Percentiles rank a stretch among this genome's conserved stretches.
phyloP scores from a whole-genome alignment of 768 basidiomycete species.

The Termitomyces sp. region DNA sequence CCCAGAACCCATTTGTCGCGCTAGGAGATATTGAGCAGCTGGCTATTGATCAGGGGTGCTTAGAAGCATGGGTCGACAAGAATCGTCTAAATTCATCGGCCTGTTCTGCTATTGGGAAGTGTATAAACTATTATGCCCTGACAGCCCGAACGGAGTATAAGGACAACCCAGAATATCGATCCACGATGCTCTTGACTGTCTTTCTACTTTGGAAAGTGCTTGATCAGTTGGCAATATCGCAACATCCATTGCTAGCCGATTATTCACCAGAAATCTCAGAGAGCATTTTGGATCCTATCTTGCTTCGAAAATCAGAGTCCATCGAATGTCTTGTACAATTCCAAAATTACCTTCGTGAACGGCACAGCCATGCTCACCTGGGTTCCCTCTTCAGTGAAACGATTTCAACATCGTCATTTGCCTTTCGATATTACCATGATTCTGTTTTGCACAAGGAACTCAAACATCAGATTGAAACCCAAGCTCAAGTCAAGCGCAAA shows the following conservation, averaged over 20 bases:
- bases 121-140: slow-evolving; percentile 21
- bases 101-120: slow-evolving; percentile 21
- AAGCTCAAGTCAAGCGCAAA: slow-evolving; percentile 17
- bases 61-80: slow-evolving; percentile 29
- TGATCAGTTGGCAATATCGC: slow-evolving; percentile 30
- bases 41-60: slow-evolving; percentile 17
- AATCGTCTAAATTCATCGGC: slow-evolving; percentile 14
- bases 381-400: slow-evolving; percentile 31
- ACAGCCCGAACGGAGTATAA: slow-evolving; percentile 24
- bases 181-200: slow-evolving; percentile 41
- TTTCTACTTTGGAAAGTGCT: slow-evolving; percentile 48
- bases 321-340: slow-evolving; percentile 24
- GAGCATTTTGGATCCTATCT: slow-evolving; percentile 34
- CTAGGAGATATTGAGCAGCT: slow-evolving; percentile 36
- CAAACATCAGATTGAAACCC: slow-evolving; percentile 22
- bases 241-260: slow-evolving; percentile 33
- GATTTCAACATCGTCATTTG: slow-evolving; percentile 20
- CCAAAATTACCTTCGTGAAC: slow-evolving; percentile 27
- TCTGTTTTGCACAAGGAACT: slow-evolving; percentile 20
- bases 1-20: slow-evolving; percentile 9
- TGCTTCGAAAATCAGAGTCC: slow-evolving; percentile 29
- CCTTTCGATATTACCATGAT: slow-evolving; percentile 29
- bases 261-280: slow-evolving; percentile 45
- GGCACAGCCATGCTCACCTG: slow-evolving; percentile 15
- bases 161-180: slow-evolving; percentile 34